Evolutionary conservation across 805 yeast genomes (phyloP).

Genomic region (Candida awuae): DNA sequence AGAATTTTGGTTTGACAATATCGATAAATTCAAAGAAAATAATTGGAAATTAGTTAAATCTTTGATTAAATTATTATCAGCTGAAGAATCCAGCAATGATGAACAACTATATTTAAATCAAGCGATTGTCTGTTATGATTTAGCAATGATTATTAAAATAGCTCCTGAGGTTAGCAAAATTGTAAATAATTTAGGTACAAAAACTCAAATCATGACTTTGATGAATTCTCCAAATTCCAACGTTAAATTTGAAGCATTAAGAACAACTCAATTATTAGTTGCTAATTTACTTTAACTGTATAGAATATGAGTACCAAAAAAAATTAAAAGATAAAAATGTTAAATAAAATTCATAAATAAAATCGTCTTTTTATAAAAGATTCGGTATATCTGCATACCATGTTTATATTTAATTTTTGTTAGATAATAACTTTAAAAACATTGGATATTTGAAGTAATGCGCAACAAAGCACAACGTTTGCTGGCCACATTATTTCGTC

Average conservation of each 20-base stretch:
- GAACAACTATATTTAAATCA: slow-evolving; percentile 28
- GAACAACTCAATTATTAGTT: slow-evolving; percentile 89
- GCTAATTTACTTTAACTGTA: slow-evolving; percentile 55
- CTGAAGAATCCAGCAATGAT: slow-evolving; percentile 18
- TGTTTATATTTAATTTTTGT: too few species aligned
- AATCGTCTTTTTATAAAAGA: too few species aligned
- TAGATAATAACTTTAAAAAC: too few species aligned
- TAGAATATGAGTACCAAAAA: background rate
- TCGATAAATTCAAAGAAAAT: slow-evolving; percentile 63
- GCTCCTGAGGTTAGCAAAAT: slow-evolving; percentile 54
- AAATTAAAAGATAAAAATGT: too few species aligned
- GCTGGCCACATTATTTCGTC: too few species aligned
- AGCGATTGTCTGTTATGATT: slow-evolving; percentile 64
- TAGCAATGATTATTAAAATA: slow-evolving; percentile 51
- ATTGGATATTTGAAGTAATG: too few species aligned
- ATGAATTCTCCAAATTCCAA: slow-evolving; percentile 76
- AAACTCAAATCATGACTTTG: slow-evolving; percentile 75
- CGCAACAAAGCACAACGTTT: too few species aligned
- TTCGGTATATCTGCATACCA: too few species aligned
- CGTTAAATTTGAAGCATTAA: slow-evolving; percentile 89
- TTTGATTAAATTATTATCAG: slow-evolving; percentile 46
- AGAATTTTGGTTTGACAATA: slow-evolving; percentile 86
- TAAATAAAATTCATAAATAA: too few species aligned
- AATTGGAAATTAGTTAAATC: slow-evolving; percentile 65
- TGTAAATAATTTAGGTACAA: slow-evolving; percentile 51